Evolutionary conservation across 169 alveolate species (phyloP), one percentile per base, ranked within the genome.

Genomic region (Plasmodium coatneyi): DNA sequence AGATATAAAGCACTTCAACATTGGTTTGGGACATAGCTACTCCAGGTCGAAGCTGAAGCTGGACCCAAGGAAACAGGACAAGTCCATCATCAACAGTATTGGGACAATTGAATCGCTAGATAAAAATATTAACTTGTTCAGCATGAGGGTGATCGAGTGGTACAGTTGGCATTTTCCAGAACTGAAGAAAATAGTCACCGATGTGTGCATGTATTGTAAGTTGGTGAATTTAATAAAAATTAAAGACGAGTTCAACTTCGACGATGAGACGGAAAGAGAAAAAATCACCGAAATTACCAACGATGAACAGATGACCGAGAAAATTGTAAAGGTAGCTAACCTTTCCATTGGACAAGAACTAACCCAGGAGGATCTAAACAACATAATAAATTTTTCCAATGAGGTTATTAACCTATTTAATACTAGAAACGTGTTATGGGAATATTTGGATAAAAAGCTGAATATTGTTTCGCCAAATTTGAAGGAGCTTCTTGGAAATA

Each of bases 121-220:
- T 86, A 98, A 98, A 95, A 99, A 98, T 92, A 97, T 99, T 71
- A 99, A 99, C 94, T 96, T 99, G 16, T 98, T 98, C 92, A 97
- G 99, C 83, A 99, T 99, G 99, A 97, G 99, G 94, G 98, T 98
- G 14, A 97, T 98, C 92, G 99, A 99, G 92, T 99, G 99, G 99
- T 99, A 98, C 95, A 99, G 99, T 46, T 99, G 99, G 99, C 99
- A 99, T 96, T 99, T 99, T 98, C 99, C 99, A 10, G 99, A 99
- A 96, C 98, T 99, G 60, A 96, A 97, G 22, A 98, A 98, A 95
- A 99, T 99, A 72, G 98, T 99, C 76, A 97, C 98, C 0, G 99
- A 99, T 96, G 99, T 98, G 95, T 94, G 97, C 36, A 96, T 97
- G 87, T 99, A 97, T 96, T 98, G 99, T 43, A 97, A 98, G 93